Evolutionary conservation across 495 filamentous ascomycete genomes (phyloP).

Genomic region (Penicillium maclennaniae): DNA sequence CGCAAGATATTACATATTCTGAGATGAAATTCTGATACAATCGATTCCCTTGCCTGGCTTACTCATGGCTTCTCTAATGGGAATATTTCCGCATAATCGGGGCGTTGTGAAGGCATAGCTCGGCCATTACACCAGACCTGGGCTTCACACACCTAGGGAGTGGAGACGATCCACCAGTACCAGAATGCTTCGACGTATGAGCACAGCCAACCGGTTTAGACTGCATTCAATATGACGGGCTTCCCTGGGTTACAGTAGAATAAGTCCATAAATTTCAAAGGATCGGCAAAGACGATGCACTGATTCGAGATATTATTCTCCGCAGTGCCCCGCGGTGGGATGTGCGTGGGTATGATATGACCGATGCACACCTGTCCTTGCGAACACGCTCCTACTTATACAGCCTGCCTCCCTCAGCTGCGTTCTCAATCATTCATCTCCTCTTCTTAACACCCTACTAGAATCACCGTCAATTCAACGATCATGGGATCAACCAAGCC

Average conservation of each 20-base stretch:
- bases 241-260: background rate
- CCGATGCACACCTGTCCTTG: constrained; percentile 7
- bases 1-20: no score
- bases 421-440: background rate
- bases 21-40: background rate
- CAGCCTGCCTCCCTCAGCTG: background rate
- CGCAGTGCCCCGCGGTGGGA: constrained; percentile 28
- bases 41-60: background rate
- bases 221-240: constrained; percentile 6
- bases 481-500: constrained; percentile 29
- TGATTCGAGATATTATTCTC: constrained; percentile 18
- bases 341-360: constrained; percentile 14
- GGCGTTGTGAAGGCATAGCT: background rate
- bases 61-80: no score
- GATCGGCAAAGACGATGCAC: constrained; percentile 11
- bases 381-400: constrained; percentile 6
- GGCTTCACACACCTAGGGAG: constrained; percentile 1
- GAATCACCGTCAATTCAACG: background rate
- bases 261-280: constrained; percentile 5
- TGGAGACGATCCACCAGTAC: constrained; percentile 14
- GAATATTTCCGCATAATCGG: no score
- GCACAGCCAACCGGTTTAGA: constrained; percentile 1
- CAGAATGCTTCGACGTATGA: constrained; percentile 4
- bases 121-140: constrained; percentile 9
- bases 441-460: background rate